Conservation (phyloP, 1,139 yeast genomes). For the Lodderomyces pseudojiufengensis region DNA sequence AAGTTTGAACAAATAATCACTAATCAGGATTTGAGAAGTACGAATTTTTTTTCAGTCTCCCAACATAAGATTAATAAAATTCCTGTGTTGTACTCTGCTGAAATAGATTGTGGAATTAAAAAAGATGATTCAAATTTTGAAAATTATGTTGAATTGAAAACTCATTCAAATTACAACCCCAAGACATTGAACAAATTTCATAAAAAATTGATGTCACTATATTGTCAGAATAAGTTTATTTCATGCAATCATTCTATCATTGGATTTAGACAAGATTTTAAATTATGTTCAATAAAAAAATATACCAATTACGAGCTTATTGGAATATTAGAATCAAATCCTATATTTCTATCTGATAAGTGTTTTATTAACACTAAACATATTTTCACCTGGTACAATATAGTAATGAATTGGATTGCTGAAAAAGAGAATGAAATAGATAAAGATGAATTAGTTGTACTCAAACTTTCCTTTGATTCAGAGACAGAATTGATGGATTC, state of each 20-base stretch:
- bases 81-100: constrained; percentile 21
- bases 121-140: constrained; percentile 10
- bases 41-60: constrained; percentile 18
- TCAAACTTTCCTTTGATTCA: constrained; percentile 9
- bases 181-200: constrained; percentile 13
- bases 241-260: constrained; percentile 17
- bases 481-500: constrained; percentile 11
- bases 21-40: constrained; percentile 4
- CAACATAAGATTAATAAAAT: constrained; percentile 12
- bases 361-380: constrained; percentile 15
- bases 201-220: constrained; percentile 17
- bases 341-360: constrained; percentile 13
- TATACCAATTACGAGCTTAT: constrained; percentile 17
- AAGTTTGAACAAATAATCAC: constrained; percentile 23
- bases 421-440: background rate
- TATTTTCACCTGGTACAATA: constrained; percentile 18
- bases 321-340: constrained; percentile 13
- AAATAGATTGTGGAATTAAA: constrained; percentile 19
- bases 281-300: constrained; percentile 18
- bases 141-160: constrained; percentile 23
- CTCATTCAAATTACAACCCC: constrained; percentile 16
- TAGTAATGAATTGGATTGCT: constrained; percentile 16
- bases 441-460: constrained; percentile 6
- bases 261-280: constrained; percentile 21
- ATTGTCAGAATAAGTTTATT: constrained; percentile 23